Conservation (phyloP, 768 basidiomycete species). For the Tricholoma matsutake region DNA sequence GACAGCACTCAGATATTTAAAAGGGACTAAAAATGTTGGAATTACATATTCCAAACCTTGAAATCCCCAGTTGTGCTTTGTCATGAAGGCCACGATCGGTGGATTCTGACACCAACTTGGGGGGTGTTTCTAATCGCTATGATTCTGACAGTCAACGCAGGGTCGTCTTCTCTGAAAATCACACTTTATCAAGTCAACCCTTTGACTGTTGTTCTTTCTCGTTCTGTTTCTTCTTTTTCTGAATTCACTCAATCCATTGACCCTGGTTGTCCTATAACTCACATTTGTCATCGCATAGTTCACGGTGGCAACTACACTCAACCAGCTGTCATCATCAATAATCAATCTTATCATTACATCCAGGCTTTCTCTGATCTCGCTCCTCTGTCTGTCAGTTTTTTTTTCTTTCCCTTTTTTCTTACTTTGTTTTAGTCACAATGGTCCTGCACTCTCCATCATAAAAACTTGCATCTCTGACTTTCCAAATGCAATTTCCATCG, state of each 20-base stretch:
- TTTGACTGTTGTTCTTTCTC: constrained; percentile 44
- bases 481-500: constrained; percentile 68
- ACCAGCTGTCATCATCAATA: constrained; percentile 59
- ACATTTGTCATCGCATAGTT: constrained; percentile 79
- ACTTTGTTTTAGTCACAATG: constrained; percentile 48
- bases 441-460: constrained; percentile 58
- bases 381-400: constrained; percentile 55
- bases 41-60: too few relatives aligned
- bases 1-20: too few relatives aligned
- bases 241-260: constrained; percentile 51
- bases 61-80: too few relatives aligned
- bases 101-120: too few relatives aligned
- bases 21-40: too few relatives aligned
- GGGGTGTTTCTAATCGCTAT: too few relatives aligned
- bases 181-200: constrained; percentile 51
- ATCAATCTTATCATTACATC: constrained; percentile 69
- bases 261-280: constrained; percentile 38
- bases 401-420: not conserved
- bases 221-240: constrained; percentile 49
- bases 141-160: constrained; percentile 74
- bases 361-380: constrained; percentile 75
- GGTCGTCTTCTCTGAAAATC: constrained; percentile 85
- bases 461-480: constrained; percentile 57
- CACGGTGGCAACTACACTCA: constrained; percentile 80
- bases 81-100: too few relatives aligned